Conservation (phyloP, 345 rosid species). For the Salix purpurea region DNA sequence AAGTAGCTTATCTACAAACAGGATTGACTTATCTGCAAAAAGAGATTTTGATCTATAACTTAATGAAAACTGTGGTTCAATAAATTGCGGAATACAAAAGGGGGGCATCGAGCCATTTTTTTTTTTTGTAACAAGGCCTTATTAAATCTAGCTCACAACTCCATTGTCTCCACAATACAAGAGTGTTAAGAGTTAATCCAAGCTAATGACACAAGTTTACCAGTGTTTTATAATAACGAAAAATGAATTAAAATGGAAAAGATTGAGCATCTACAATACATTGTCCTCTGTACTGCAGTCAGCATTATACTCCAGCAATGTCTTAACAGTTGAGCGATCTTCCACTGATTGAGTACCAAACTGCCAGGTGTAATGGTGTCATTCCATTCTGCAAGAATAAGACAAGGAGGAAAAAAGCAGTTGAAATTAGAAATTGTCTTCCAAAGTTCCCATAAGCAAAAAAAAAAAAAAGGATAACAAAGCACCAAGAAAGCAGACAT, state of each 20-base stretch:
- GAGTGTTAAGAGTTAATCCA: not conserved
- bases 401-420: not conserved
- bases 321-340: conserved; percentile 70
- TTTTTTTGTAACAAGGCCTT: not conserved
- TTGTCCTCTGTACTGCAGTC: conserved; percentile 87
- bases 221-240: conserved; percentile 3
- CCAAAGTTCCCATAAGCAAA: not conserved
- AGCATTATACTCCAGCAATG: conserved; percentile 77
- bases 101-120: not conserved
- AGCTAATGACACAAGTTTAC: not conserved
- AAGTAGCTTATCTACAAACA: too few species aligned
- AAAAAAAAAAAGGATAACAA: not conserved
- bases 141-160: not conserved
- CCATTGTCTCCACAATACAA: not conserved
- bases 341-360: conserved; percentile 88
- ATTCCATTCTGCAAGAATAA: conserved; percentile 78
- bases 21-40: not conserved
- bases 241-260: not conserved
- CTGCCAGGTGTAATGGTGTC: conserved; percentile 97
- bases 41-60: not conserved
- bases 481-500: conserved; percentile 38
- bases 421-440: conserved; percentile 2
- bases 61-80: not conserved
- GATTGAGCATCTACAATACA: conserved; percentile 31
- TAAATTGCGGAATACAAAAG: not conserved